phyloP scores from a whole-genome alignment of 768 basidiomycete species.

The Naganishia friedmannii region DNA sequence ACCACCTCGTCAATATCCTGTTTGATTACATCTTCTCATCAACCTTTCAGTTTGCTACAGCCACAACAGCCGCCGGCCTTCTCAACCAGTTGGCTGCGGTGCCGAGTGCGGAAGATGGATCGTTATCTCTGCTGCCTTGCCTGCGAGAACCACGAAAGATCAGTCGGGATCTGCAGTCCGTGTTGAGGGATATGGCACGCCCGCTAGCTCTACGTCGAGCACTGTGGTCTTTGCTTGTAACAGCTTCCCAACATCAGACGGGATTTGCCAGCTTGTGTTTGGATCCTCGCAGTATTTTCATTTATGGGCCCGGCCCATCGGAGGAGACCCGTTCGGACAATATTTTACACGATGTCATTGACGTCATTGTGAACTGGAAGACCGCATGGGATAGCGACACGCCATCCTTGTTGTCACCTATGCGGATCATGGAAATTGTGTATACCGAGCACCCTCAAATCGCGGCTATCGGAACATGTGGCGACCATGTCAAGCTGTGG shows the following conservation, averaged over 20 bases:
- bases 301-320: not conserved
- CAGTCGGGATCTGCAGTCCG: not conserved
- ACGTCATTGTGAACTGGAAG: not conserved
- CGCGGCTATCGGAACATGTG: not conserved
- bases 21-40: conserved; percentile 17
- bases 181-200: not conserved
- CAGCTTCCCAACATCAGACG: conserved; percentile 11
- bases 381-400: conserved; percentile 8
- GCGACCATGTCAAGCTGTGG: conserved; percentile 6
- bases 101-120: conserved; percentile 9
- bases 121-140: conserved; percentile 7
- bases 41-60: not conserved
- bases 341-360: conserved; percentile 2
- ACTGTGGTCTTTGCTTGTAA: conserved; percentile 19
- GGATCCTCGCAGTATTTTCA: conserved; percentile 8
- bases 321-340: not conserved
- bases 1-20: conserved; percentile 20
- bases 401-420: not conserved
- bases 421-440: conserved; percentile 6
- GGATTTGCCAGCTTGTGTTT: conserved; percentile 17
- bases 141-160: conserved; percentile 6
- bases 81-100: conserved; percentile 7
- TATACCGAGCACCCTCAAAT: conserved; percentile 14
- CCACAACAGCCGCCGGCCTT: conserved; percentile 7
- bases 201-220: not conserved